Conservation (phyloP, 2,329 filamentous ascomycete species). For the Colletotrichum ledebouriae region DNA sequence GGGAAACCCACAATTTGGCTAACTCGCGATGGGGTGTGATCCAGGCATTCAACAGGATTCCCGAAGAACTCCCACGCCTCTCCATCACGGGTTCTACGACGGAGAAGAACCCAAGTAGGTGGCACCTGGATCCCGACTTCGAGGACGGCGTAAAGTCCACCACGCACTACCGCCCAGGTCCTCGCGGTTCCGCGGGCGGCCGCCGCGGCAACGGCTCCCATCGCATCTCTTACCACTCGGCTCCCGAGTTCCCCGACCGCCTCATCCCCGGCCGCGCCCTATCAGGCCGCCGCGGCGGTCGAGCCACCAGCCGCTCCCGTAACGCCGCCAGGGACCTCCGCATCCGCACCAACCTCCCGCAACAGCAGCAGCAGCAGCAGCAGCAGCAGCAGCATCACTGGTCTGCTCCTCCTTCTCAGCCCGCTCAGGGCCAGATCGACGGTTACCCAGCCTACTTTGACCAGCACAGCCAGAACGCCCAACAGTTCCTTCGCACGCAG, state of each 20-base stretch:
- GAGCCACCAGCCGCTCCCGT: conserved; percentile 47
- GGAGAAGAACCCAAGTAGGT: conserved; percentile 75
- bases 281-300: conserved; percentile 53
- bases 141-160: conserved; percentile 84
- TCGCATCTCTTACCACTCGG: conserved; percentile 42
- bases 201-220: conserved; percentile 28
- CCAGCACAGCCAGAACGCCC: too few species aligned
- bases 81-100: conserved; percentile 4
- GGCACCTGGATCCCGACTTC: conserved; percentile 81
- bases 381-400: background rate
- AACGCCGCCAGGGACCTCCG: conserved; percentile 23
- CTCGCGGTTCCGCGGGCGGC: conserved; percentile 23
- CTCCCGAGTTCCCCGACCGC: conserved; percentile 44
- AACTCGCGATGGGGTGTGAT: background rate
- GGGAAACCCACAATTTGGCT: background rate
- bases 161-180: conserved; percentile 71
- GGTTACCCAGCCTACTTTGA: too few species aligned
- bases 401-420: background rate
- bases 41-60: conserved; percentile 59
- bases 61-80: conserved; percentile 58
- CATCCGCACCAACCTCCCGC: conserved; percentile 14
- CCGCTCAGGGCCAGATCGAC: background rate
- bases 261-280: conserved; percentile 49
- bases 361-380: background rate
- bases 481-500: too few species aligned